A percentile compares a stretch with the other conserved stretches of the same genome.
Conservation (phyloP, 2,329 filamentous ascomycete genomes). For the Fusarium fracticaudum region DNA sequence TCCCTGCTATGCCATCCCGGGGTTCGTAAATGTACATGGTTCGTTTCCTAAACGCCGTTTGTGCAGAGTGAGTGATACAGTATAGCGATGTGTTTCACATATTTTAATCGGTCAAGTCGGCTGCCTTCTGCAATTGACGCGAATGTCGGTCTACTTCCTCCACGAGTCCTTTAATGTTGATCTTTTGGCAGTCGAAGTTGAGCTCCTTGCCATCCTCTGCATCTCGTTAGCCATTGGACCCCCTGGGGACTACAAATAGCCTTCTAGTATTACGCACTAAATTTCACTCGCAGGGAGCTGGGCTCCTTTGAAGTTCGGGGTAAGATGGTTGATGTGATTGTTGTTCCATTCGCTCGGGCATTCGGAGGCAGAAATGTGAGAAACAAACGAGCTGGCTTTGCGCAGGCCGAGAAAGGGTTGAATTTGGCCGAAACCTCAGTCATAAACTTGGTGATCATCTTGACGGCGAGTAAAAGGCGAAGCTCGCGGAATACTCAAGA, state of each 20-base stretch:
- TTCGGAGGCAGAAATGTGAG: conserved; percentile 85
- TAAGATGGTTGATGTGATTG: conserved; percentile 80
- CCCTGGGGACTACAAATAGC: neutral
- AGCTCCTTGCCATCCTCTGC: conserved; percentile 93
- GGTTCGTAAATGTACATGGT: conserved; percentile 31
- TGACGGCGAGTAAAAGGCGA: conserved; percentile 38
- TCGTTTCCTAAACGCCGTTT: conserved; percentile 45
- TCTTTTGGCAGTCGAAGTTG: conserved; percentile 79
- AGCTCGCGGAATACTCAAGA: neutral
- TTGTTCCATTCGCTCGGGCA: conserved; percentile 77
- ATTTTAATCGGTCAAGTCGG: conserved; percentile 71
- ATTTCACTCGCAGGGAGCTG: conserved; percentile 79
- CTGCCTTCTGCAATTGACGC: conserved; percentile 80
- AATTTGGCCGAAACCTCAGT: conserved; percentile 87
- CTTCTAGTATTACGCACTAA: conserved; percentile 69
- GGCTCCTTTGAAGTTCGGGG: conserved; percentile 74
- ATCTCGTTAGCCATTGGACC: conserved; percentile 36
- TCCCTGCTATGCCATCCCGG: conserved; percentile 28
- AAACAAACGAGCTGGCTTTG: conserved; percentile 87
- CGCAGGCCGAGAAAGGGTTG: conserved; percentile 86
- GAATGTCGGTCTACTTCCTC: conserved; percentile 94
- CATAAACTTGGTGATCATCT: conserved; percentile 87
- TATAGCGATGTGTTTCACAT: conserved; percentile 38
- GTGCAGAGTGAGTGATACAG: conserved; percentile 45
- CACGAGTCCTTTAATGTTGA: conserved; percentile 86